Conservation (phyloP, 2,329 filamentous ascomycete genomes). For the Penicillium griseofulvum region DNA sequence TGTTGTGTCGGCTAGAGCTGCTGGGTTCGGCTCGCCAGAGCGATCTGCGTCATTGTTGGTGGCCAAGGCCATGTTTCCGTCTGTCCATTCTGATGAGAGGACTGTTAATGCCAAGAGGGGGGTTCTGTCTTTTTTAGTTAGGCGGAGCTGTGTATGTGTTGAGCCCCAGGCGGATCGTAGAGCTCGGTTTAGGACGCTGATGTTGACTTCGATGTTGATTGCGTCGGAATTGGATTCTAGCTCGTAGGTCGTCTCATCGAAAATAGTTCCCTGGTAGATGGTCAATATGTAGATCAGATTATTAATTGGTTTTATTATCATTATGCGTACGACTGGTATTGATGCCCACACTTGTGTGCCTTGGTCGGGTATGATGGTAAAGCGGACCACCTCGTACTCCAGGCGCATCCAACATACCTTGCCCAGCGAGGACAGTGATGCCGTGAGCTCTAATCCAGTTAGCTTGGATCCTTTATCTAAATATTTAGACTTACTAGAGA, state of each 20-base stretch:
- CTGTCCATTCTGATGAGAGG: constrained; percentile 56
- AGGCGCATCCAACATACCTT: constrained; percentile 90
- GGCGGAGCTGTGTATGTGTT: constrained; percentile 75
- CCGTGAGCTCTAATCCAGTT: constrained; percentile 52
- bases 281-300: neutral
- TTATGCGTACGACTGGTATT: constrained; percentile 44
- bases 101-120: constrained; percentile 90
- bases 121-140: constrained; percentile 87
- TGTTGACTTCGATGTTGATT: constrained; percentile 93
- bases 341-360: constrained; percentile 96
- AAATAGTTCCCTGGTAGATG: constrained; percentile 67
- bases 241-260: constrained; percentile 70
- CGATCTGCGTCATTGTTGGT: constrained; percentile 30
- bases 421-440: constrained; percentile 64
- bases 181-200: constrained; percentile 84
- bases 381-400: constrained; percentile 80
- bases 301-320: neutral
- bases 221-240: constrained; percentile 89
- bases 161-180: constrained; percentile 82
- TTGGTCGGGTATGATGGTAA: constrained; percentile 92
- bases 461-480: neutral
- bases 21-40: constrained; percentile 41
- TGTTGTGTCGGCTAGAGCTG: constrained; percentile 28
- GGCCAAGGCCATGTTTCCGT: constrained; percentile 56
- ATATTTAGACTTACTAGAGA: constrained; percentile 15